A percentile compares a stretch with the other conserved stretches of the same genome.
These are phyloP conservation scores for Termitomyces sp. DNA, from an alignment of 768 basidiomycete species.

Conservation along the genomic window DNA sequence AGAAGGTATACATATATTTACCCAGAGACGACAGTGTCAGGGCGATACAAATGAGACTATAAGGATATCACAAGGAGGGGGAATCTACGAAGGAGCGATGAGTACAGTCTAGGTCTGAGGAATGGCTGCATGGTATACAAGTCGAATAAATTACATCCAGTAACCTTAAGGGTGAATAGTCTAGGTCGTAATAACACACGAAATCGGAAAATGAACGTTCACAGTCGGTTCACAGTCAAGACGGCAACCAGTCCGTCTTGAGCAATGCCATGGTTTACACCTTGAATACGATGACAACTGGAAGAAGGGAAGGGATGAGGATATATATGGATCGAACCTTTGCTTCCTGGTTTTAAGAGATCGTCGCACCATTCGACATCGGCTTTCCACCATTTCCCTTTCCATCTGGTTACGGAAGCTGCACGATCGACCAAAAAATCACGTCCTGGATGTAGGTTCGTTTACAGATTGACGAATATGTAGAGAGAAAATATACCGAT, in stretches of 20 bases:
- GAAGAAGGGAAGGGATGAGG: background rate
- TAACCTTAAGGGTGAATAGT: background rate
- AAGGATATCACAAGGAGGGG: background rate
- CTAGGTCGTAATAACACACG: background rate
- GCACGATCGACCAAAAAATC: conserved; percentile 75
- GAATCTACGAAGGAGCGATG: background rate
- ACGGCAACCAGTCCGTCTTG: conserved; percentile 83
- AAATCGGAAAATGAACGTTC: background rate
- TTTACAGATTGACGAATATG: background rate
- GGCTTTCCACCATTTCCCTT: conserved; percentile 69
- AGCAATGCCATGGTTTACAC: conserved; percentile 76
- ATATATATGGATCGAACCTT: conserved; percentile 47
- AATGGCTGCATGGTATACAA: conserved; percentile 4
- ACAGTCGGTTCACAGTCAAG: conserved; percentile 48
- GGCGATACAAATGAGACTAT: background rate
- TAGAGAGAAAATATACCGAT: conserved; percentile 23
- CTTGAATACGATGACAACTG: conserved; percentile 32
- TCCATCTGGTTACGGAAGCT: conserved; percentile 54
- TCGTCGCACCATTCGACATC: conserved; percentile 74
- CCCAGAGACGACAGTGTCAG: too few relatives aligned
- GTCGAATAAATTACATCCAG: conserved; percentile 7
- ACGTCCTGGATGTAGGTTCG: conserved; percentile 40
- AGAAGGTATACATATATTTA: too few relatives aligned
- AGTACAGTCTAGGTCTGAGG: background rate
- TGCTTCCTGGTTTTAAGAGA: conserved; percentile 61